Conservation (phyloP, 2,329 filamentous ascomycete species). For the Pleoardoris graminearum region DNA sequence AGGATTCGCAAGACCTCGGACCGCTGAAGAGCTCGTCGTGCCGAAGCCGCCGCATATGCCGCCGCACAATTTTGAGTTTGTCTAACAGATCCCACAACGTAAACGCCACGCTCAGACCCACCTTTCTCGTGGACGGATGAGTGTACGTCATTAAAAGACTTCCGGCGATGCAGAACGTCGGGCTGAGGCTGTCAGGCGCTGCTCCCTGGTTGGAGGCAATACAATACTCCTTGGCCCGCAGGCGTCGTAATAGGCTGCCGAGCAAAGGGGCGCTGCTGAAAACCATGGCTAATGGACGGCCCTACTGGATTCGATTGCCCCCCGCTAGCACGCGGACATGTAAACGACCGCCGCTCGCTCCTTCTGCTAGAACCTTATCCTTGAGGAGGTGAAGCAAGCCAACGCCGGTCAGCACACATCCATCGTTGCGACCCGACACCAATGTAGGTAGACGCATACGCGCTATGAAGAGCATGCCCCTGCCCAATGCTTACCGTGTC, state of each 20-base stretch:
- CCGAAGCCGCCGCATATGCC: slow-evolving; percentile 29
- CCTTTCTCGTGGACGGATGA: slow-evolving; percentile 39
- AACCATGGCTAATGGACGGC: slow-evolving; percentile 20
- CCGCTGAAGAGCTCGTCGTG: not conserved
- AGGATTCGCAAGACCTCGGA: slow-evolving; percentile 22
- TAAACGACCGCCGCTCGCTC: slow-evolving; percentile 7
- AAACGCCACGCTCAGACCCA: slow-evolving; percentile 44
- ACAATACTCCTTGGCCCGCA: slow-evolving; percentile 16
- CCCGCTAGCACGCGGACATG: slow-evolving; percentile 7
- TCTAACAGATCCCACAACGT: slow-evolving; percentile 30
- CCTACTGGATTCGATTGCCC: slow-evolving; percentile 30
- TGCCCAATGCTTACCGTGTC: slow-evolving; percentile 27
- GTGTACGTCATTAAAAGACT: slow-evolving; percentile 41
- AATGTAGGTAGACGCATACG: slow-evolving; percentile 19
- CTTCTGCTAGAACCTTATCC: slow-evolving; percentile 4
- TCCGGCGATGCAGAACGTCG: slow-evolving; percentile 41
- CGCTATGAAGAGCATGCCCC: slow-evolving; percentile 17
- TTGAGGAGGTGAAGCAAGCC: slow-evolving; percentile 3
- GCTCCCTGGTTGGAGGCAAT: slow-evolving; percentile 24
- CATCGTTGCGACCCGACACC: slow-evolving; percentile 21
- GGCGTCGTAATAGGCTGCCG: slow-evolving; percentile 12
- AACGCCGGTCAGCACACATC: slow-evolving; percentile 24
- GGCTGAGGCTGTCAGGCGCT: slow-evolving; percentile 34
- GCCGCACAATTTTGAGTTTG: slow-evolving; percentile 22
- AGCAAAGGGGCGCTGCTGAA: slow-evolving; percentile 30